phyloP scores from a whole-genome alignment of 257 asterid genomes.

The Solanum bulbocastanum region DNA sequence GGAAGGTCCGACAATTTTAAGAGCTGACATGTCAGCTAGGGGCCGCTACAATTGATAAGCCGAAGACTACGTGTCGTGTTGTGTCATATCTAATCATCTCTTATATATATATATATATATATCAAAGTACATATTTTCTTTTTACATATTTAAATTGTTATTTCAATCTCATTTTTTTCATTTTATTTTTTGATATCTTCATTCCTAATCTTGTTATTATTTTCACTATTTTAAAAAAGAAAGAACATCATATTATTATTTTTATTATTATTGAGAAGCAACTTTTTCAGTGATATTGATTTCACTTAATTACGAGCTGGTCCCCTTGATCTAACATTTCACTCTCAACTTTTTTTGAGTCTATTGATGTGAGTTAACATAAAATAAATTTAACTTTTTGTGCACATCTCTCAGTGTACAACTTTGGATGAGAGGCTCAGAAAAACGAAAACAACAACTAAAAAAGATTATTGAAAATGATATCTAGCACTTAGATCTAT shows the following conservation, averaged over 20 bases:
- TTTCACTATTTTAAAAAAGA: not conserved
- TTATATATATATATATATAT: not conserved
- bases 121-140: too few species aligned
- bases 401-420: not conserved
- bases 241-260: not conserved
- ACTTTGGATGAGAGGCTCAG: not conserved
- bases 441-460: too few species aligned
- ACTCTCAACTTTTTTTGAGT: not conserved
- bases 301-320: not conserved
- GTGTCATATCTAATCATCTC: too few species aligned
- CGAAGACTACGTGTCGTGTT: too few species aligned
- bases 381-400: not conserved
- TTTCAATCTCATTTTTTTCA: accelerated
- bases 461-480: not conserved
- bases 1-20: conserved; percentile 2
- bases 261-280: not conserved
- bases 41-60: not conserved
- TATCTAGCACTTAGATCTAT: not conserved
- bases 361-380: not conserved
- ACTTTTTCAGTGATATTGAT: not conserved
- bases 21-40: conserved; percentile 7
- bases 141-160: not conserved
- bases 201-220: not conserved
- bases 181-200: not conserved
- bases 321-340: not conserved